Conservation (phyloP, 2,329 filamentous ascomycete species). For the Akanthomyces uredinophilus region DNA sequence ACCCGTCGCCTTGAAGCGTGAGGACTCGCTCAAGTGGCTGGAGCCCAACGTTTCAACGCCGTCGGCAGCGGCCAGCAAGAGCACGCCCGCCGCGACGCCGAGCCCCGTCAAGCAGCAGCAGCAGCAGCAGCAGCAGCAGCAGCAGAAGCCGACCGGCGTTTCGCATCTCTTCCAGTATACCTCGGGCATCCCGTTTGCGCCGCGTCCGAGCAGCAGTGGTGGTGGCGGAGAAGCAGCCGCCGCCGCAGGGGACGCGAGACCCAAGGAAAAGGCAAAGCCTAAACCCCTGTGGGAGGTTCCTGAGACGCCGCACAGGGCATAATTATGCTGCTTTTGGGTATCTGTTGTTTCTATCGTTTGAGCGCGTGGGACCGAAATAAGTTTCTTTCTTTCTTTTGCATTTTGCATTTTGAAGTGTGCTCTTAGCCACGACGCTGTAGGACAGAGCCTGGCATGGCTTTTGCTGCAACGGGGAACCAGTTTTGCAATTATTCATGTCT, state of each 20-base stretch:
- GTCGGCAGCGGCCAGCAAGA: slow-evolving; percentile 19
- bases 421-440: not conserved
- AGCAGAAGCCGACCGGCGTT: not conserved
- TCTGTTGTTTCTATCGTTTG: not conserved
- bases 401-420: not conserved
- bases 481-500: not conserved
- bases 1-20: slow-evolving; percentile 32
- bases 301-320: slow-evolving; percentile 20
- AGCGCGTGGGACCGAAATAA: no score
- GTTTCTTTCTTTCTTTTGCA: not conserved
- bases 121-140: no score
- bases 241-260: not conserved
- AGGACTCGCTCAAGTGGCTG: slow-evolving; percentile 45
- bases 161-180: slow-evolving; percentile 32
- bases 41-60: slow-evolving; percentile 42
- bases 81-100: slow-evolving; percentile 28
- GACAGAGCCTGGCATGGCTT: not conserved
- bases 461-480: not conserved
- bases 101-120: slow-evolving; percentile 26
- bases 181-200: slow-evolving; percentile 45
- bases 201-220: slow-evolving; percentile 18
- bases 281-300: slow-evolving; percentile 21
- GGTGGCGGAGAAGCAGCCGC: not conserved
- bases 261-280: not conserved
- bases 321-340: not conserved